Conservation (phyloP, 805 yeast species). For the Geotrichum ghanense region DNA sequence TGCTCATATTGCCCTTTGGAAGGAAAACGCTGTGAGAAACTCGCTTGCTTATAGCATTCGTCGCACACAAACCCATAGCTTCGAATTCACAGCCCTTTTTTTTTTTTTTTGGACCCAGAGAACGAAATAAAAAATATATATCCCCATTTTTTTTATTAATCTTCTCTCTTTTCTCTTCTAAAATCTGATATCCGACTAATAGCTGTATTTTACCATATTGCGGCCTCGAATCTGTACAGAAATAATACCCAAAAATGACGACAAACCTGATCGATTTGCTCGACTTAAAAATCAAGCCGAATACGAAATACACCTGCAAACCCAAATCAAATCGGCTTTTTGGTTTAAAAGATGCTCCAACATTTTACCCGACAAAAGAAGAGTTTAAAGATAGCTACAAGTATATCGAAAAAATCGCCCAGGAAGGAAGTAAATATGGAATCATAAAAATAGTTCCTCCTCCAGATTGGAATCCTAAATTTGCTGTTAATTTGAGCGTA, state of each 20-base stretch:
- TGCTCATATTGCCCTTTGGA: too few species aligned
- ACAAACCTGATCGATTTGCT: conserved; percentile 4
- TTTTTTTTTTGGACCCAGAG: too few species aligned
- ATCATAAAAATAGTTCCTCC: conserved; percentile 71
- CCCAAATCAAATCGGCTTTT: conserved; percentile 18
- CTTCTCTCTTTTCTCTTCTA: too few species aligned
- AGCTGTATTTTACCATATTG: too few species aligned
- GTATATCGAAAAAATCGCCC: conserved; percentile 44
- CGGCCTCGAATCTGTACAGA: too few species aligned
- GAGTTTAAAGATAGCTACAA: conserved; percentile 55
- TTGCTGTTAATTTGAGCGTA: conserved; percentile 23
- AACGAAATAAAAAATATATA: too few species aligned
- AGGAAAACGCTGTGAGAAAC: too few species aligned
- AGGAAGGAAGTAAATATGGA: conserved; percentile 50
- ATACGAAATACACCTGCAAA: conserved; percentile 11
- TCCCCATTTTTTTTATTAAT: too few species aligned
- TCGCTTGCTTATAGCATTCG: too few species aligned
- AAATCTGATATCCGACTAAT: too few species aligned
- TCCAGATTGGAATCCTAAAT: conserved; percentile 30
- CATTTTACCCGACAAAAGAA: conserved; percentile 39
- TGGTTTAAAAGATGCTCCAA: conserved; percentile 40
- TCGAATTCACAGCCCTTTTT: too few species aligned
- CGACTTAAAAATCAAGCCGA: conserved; percentile 8
- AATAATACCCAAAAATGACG: conserved; percentile 6
- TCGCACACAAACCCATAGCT: too few species aligned